Conservation (phyloP, 2,329 filamentous ascomycete species). For the Penicillium sp. region DNA sequence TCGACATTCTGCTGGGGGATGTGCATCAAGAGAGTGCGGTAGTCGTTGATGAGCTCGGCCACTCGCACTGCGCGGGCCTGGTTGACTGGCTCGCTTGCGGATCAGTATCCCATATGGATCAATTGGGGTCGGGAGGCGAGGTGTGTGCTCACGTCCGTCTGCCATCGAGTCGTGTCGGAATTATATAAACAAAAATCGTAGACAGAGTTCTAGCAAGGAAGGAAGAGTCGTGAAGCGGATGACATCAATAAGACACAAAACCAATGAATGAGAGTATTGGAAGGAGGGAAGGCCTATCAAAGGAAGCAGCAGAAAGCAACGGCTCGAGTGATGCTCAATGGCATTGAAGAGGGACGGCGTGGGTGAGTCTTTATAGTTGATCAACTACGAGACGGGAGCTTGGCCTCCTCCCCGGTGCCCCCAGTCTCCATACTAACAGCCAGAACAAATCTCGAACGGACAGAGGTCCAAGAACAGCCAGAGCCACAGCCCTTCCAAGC, state of each 20-base stretch:
- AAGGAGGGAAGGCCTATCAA: no score
- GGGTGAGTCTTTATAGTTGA: no score
- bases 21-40: constrained; percentile 59
- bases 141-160: constrained; percentile 54
- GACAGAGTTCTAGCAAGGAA: constrained; percentile 11
- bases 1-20: constrained; percentile 55
- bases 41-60: constrained; percentile 63
- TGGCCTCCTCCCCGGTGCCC: no score
- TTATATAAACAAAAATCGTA: constrained; percentile 5
- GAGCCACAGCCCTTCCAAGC: no score
- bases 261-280: no score
- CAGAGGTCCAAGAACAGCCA: no score
- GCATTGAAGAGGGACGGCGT: no score
- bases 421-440: no score
- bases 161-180: constrained; percentile 43
- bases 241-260: constrained; percentile 4
- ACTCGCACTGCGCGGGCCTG: constrained; percentile 62
- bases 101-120: constrained; percentile 10
- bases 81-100: constrained; percentile 56
- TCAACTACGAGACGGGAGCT: no score
- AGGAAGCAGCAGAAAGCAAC: no score
- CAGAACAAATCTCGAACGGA: no score
- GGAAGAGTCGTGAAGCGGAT: neutral
- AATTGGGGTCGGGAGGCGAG: neutral
- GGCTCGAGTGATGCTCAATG: no score